phyloP scores from a whole-genome alignment of 2,329 filamentous ascomycete species.

The Sphaceloma murrayae region DNA sequence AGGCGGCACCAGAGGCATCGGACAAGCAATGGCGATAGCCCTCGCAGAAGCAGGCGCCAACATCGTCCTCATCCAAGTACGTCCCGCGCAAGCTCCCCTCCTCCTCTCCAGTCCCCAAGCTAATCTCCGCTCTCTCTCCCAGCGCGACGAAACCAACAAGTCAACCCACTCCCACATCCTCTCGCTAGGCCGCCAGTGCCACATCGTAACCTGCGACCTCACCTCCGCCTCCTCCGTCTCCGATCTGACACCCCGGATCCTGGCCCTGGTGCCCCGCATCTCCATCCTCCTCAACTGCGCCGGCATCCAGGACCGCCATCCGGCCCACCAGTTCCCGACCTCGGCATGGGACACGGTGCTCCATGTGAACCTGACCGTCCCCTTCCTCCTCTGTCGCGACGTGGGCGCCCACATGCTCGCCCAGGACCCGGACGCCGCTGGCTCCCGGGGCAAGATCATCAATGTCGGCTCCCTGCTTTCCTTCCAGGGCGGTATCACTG shows the following conservation, averaged over 20 bases:
- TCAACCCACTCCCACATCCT: slow-evolving; percentile 54
- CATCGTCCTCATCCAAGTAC: slow-evolving; percentile 41
- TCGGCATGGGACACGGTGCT: slow-evolving; percentile 71
- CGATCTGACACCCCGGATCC: slow-evolving; percentile 50
- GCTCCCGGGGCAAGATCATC: slow-evolving; percentile 62
- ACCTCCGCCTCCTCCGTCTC: slow-evolving; percentile 50
- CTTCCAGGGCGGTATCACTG: slow-evolving; percentile 80
- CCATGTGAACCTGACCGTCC: slow-evolving; percentile 75
- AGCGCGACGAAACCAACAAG: slow-evolving; percentile 48
- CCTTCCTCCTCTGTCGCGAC: slow-evolving; percentile 70
- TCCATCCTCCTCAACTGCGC: slow-evolving; percentile 79
- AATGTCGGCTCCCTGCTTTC: slow-evolving; percentile 74
- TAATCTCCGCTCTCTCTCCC: slow-evolving; percentile 11
- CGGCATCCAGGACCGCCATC: slow-evolving; percentile 72
- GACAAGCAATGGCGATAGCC: slow-evolving; percentile 42
- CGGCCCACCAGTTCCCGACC: slow-evolving; percentile 65
- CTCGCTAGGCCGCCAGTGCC: slow-evolving; percentile 55
- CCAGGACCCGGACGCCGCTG: slow-evolving; percentile 40
- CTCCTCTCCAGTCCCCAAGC: not conserved
- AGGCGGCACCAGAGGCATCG: slow-evolving; percentile 42
- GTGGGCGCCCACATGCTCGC: slow-evolving; percentile 68
- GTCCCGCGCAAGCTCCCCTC: not conserved
- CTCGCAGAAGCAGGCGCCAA: slow-evolving; percentile 44
- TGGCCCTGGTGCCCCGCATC: slow-evolving; percentile 54
- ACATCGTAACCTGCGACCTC: slow-evolving; percentile 62